Percentiles rank a stretch among this genome's conserved stretches.
Evolutionary conservation across 1,284 basidiomycete species (phyloP).

Genomic region (Cutaneotrichosporon sp.): DNA sequence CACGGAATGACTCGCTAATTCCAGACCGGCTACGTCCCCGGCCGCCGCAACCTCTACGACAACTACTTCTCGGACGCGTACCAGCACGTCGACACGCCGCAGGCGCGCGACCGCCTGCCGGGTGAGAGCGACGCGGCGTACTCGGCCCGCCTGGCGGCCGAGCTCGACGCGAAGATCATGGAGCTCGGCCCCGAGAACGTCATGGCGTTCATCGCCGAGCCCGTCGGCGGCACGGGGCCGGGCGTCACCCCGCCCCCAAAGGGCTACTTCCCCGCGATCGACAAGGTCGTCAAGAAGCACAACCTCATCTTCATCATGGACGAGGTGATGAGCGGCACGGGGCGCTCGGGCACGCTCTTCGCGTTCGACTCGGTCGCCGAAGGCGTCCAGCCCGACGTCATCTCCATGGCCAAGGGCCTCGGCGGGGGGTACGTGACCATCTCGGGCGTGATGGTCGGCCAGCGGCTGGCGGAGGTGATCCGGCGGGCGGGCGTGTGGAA

Average conservation of each 20-base stretch:
- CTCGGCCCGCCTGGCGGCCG: conserved; percentile 69
- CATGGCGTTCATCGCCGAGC: conserved; percentile 48
- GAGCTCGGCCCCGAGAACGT: conserved; percentile 77
- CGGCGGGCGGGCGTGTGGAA: conserved; percentile 58
- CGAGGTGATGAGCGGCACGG: conserved; percentile 84
- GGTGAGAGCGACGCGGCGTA: conserved; percentile 77
- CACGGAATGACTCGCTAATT: no score
- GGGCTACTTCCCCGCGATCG: conserved; percentile 63
- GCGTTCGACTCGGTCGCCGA: conserved; percentile 62
- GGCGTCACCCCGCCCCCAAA: conserved; percentile 56
- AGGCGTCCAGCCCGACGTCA: conserved; percentile 66
- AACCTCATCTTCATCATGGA: conserved; percentile 80
- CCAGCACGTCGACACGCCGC: conserved; percentile 57
- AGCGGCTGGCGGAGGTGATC: conserved; percentile 66
- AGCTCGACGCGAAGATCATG: conserved; percentile 79
- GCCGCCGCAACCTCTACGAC: conserved; percentile 57
- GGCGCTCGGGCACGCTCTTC: conserved; percentile 71
- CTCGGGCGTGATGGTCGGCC: conserved; percentile 71
- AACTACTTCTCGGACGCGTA: conserved; percentile 55
- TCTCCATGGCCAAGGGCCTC: conserved; percentile 83
- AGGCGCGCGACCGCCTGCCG: conserved; percentile 58
- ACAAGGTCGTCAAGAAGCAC: conserved; percentile 78
- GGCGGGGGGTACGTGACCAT: conserved; percentile 82
- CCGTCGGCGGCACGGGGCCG: conserved; percentile 70
- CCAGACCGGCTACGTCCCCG: conserved; percentile 29